Evolutionary conservation across 768 basidiomycete genomes (phyloP).

Genomic region (Termitomyces eurrhizus): DNA sequence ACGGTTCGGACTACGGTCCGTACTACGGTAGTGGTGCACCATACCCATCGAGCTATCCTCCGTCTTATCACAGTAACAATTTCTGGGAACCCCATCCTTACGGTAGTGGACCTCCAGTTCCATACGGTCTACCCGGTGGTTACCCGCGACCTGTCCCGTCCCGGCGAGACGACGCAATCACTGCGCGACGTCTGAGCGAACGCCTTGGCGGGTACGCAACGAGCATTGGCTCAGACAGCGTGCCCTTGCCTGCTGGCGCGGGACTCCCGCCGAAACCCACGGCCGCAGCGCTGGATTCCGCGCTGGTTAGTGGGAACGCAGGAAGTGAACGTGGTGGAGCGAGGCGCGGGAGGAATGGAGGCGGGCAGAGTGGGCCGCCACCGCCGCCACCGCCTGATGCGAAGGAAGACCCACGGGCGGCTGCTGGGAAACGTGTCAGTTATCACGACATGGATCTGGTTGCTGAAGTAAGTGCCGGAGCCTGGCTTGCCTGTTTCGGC

Average conservation of each 20-base stretch:
- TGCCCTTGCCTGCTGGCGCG: constrained; percentile 56
- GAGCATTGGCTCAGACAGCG: constrained; percentile 27
- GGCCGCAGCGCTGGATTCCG: constrained; percentile 47
- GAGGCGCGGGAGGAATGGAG: constrained; percentile 31
- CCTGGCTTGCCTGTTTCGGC: constrained; percentile 7
- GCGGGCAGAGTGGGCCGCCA: constrained; percentile 42
- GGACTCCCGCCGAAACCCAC: constrained; percentile 80
- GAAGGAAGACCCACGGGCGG: constrained; percentile 90
- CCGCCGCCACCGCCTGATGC: constrained; percentile 85
- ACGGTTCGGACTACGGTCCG: constrained; percentile 31
- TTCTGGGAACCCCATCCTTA: constrained; percentile 43
- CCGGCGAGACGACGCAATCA: constrained; percentile 57
- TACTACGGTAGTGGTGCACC: constrained; percentile 29
- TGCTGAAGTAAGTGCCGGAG: constrained; percentile 51
- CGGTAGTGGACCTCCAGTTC: constrained; percentile 30
- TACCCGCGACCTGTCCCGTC: constrained; percentile 36
- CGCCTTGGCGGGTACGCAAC: constrained; percentile 76
- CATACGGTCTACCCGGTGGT: constrained; percentile 31
- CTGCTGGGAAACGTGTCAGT: constrained; percentile 84
- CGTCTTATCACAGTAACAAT: constrained; percentile 31
- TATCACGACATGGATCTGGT: constrained; percentile 96
- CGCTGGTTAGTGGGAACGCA: constrained; percentile 48
- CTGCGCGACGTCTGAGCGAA: constrained; percentile 68
- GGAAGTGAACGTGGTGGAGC: constrained; percentile 34
- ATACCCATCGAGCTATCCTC: constrained; percentile 40